Base-by-base conservation (phyloP, 2,329 filamentous ascomycete species). In the Paraconiothyrium brasiliense region DNA sequence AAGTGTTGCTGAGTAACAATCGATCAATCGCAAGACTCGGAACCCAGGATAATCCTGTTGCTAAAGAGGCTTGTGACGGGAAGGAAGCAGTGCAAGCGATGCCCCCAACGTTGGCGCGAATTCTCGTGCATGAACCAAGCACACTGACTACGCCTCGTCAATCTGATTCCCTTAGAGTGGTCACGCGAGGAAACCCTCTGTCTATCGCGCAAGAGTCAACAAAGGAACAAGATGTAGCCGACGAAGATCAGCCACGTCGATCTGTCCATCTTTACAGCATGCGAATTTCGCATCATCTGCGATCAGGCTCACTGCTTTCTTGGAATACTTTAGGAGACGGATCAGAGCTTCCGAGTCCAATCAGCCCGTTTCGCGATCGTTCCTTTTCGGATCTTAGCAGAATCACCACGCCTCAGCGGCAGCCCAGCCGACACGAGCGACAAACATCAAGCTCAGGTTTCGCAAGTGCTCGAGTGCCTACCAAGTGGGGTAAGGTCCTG, bases 221-320 rank as follows among this genome's bases (percentile, higher is more conserved):
- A 22, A 57, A 37, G 13, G 37, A 61, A 13, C 58, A 57, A 6
- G 55, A 63, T 1, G 57, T 70, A 2, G 59, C 13, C 13, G 60
- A 71, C 10, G 68, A 65, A n/a, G 58, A 68, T 8, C 49, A 71
- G 22, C 60, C 67, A 16, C 71, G 71, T 20, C 67, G 60, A 14
- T 78, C 75, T n/a, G 69, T 82, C 2, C 81, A 82, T 61, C 72
- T 83, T 1, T 69, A 79, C 54, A 78, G 73, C 35, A 82, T 82
- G 80, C 74, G 78, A 13, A 82, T 83, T 32, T 81, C 79, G 2
- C 77, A 81, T 54, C 80, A 82, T 66, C 68, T 83, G 14, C 79
- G 81, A 7, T 81, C 79, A 7, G 75, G 76, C 16, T 82, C 80
- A 8, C 62, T 78, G 3, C 68, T 77, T 13, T 75, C 78, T 3